Evolutionary conservation across 768 basidiomycete genomes (phyloP), one percentile per base, ranked within the genome.

Genomic region (Mycena galericulata): DNA sequence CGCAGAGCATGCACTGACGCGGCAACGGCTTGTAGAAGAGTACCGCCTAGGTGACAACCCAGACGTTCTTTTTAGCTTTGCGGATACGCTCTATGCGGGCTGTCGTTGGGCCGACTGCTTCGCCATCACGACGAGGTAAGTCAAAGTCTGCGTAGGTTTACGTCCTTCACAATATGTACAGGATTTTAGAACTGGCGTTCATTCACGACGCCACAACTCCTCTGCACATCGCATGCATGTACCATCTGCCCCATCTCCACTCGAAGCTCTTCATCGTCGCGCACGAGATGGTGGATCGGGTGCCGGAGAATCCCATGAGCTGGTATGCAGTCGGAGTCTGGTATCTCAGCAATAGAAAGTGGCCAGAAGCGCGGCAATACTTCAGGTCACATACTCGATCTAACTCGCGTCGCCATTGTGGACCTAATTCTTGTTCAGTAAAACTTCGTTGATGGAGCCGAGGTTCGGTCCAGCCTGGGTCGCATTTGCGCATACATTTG

Each of bases 291-390:
- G 96, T 98, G 20, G 95, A 98, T 62, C 89, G 89, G 51, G 97
- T 98, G 76, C 97, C 98, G 0, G 94, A 96, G 75, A 92, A 94
- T 45, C 91, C 96, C 1, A 88, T 95, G 58, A 97, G 95, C 73
- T 99, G 98, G 98, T 99, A 99, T 79, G 95, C 98, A 4, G 98
- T 99, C 27, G 98, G 97, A 0, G 90, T 98, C 24, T 99, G 97
- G 94, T 99, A 99, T 80, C 87, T 97, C 62, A 88, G 91, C 34
- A 89, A 90, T 30, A 87, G 88, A 55, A 94, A 97, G 75, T 99
- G 94, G 92, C 83, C 90, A 15, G 94, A 97, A 73, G 95, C 97
- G 4, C 84, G 97, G 73, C 91, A 97, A 71, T 99, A 97, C 77
- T 97, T 99, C 77, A 97, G 96, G 96, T 95, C n/a, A n/a, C n/a